These are phyloP conservation scores for Pontederia crassipes DNA, from an alignment of 176 grass and related monocot species.

Conservation along the genomic window DNA sequence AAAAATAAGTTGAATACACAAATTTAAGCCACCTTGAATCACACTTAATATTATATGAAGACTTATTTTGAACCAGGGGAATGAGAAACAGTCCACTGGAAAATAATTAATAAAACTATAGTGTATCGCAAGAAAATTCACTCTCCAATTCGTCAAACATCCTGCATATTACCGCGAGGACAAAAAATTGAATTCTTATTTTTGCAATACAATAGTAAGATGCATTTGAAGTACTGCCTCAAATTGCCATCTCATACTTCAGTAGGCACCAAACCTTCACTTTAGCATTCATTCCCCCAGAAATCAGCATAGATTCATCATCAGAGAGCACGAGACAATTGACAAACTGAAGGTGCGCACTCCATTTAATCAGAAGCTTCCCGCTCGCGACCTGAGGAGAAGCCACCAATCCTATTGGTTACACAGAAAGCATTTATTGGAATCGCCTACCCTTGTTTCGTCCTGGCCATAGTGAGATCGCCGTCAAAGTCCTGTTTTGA, in stretches of 20 bases:
- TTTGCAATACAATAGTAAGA: background rate
- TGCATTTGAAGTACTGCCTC: background rate
- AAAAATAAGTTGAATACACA: too few species aligned
- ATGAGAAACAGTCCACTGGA: too few species aligned
- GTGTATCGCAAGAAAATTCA: conserved; percentile 20
- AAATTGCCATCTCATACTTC: conserved; percentile 38
- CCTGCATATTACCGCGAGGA: conserved; percentile 32
- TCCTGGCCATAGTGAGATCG: background rate
- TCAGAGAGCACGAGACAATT: conserved; percentile 64
- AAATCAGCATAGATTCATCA: conserved; percentile 60
- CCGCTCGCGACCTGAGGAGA: conserved; percentile 54
- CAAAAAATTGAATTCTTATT: conserved; percentile 12
- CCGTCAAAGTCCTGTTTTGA: background rate
- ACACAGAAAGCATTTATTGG: background rate
- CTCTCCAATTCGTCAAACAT: conserved; percentile 63
- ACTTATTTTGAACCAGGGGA: too few species aligned
- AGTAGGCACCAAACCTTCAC: conserved; percentile 88
- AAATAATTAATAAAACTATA: too few species aligned
- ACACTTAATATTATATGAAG: too few species aligned
- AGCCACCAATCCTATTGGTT: background rate
- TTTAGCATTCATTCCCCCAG: conserved; percentile 52
- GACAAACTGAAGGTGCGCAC: conserved; percentile 70
- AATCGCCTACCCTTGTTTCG: background rate
- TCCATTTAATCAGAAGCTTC: conserved; percentile 73
- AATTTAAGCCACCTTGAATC: too few species aligned